Base-by-base conservation (phyloP, 441 rosid species). In the Euphorbia schlechtendalii region DNA sequence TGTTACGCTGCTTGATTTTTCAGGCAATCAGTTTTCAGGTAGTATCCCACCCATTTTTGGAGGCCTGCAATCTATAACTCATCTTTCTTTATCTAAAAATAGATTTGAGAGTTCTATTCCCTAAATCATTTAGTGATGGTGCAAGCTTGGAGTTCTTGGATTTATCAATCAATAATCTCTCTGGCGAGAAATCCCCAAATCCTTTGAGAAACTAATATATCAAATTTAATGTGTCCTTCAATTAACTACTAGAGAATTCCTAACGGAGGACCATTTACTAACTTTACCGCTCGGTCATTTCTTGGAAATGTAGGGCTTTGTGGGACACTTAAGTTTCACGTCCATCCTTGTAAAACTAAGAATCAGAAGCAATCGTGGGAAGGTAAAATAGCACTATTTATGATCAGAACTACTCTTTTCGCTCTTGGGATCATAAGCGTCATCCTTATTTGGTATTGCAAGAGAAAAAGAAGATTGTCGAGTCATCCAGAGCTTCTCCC, bases 221-320 rank as follows among this genome's bases (percentile, higher is more conserved):
- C 67, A 20, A 38, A 38, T 25, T 74, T 0, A 80, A 77, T 34
- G 52, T 77, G 30, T 80, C 84, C 28, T 70, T 46, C 63, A 80
- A 80, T 10, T 30, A 12, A 25, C 21, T 80, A 15, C 63, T 52
- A 52, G 80, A 73, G 71, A 49, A 61, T 80, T 62, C 84, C 84
- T 4, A 18, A 2, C 0, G 56, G 24, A 3, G 84, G 82, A n/a
- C 21, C 68, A 22, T 80, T 80, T 49, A 10, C 0, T 10, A 70
- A 71, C 30, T 78, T 71, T 8, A 9, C 82, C 0, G 25, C 48
- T n/a, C n/a, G n/a, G n/a, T n/a, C n/a, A n/a, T n/a, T n/a, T n/a
- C n/a, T n/a, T n/a, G n/a, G n/a, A n/a, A 80, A 77, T 25, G 1
- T 36, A 3, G 69, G 22, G 7, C 63, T 80, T 2, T 75, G 81